Percentiles rank a stretch among this genome's conserved stretches.
Conservation (phyloP, 176 grass and related monocot species). For the Pontederia crassipes region DNA sequence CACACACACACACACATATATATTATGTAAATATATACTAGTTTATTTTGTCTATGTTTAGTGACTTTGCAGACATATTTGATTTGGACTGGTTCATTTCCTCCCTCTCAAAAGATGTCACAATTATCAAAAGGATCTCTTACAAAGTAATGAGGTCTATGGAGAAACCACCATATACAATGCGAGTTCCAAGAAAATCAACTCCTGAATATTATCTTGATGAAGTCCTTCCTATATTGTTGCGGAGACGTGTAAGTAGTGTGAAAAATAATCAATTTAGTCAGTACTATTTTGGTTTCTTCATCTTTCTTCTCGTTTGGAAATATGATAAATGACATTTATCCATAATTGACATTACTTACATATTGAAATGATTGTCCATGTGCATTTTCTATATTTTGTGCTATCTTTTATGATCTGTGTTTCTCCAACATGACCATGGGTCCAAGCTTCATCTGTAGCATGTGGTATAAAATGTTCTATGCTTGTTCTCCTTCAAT, state of each 20-base stretch:
- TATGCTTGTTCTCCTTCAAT: too few species aligned
- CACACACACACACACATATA: too few species aligned
- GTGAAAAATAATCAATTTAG: constrained; percentile 3
- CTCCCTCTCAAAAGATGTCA: constrained; percentile 64
- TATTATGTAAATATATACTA: background rate
- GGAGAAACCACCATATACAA: constrained; percentile 93
- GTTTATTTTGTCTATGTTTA: constrained; percentile 26
- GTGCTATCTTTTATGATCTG: too few species aligned
- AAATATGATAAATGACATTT: too few species aligned
- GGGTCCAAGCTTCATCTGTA: too few species aligned
- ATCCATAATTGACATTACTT: too few species aligned
- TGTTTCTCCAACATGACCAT: too few species aligned
- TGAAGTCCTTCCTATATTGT: constrained; percentile 86
- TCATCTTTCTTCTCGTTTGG: too few species aligned
- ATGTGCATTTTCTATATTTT: too few species aligned
- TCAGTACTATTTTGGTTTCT: background rate
- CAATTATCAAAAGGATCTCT: constrained; percentile 69
- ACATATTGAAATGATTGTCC: too few species aligned
- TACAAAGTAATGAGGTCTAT: constrained; percentile 85
- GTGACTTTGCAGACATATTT: constrained; percentile 89
- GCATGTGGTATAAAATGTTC: too few species aligned
- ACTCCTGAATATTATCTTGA: constrained; percentile 68
- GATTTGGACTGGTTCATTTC: constrained; percentile 83
- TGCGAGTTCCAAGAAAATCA: constrained; percentile 94
- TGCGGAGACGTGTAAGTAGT: constrained; percentile 77